A percentile compares a stretch with the other conserved stretches of the same genome.
phyloP scores from a whole-genome alignment of 75 land plant genomes.

The Pinus taeda region DNA sequence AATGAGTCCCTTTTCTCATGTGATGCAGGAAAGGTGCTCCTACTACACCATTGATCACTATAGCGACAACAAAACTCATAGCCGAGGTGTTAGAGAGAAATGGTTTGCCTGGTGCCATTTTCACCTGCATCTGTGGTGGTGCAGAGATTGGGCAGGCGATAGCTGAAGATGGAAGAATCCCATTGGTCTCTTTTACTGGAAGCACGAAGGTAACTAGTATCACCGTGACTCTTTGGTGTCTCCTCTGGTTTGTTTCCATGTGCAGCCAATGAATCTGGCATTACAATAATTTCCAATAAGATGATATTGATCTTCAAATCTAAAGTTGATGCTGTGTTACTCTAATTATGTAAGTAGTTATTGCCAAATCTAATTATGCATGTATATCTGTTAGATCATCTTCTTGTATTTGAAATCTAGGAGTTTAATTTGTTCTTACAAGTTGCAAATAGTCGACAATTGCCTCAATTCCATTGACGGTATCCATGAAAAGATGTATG shows the following conservation, averaged over 20 bases:
- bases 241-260: background rate
- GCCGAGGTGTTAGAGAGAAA: slow-evolving; percentile 79
- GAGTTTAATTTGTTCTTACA: too few relatives aligned
- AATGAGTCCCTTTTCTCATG: slow-evolving; percentile 2
- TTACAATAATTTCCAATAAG: too few relatives aligned
- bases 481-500: too few relatives aligned
- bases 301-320: too few relatives aligned
- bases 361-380: too few relatives aligned
- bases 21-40: slow-evolving; percentile 89
- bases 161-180: slow-evolving; percentile 72
- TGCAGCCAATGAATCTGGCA: background rate
- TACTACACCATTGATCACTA: slow-evolving; percentile 85
- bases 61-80: slow-evolving; percentile 84
- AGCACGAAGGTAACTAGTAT: slow-evolving; percentile 71
- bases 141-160: slow-evolving; percentile 93
- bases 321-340: too few relatives aligned
- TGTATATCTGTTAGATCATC: too few relatives aligned
- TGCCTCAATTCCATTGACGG: too few relatives aligned
- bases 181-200: slow-evolving; percentile 93
- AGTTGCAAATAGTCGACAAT: too few relatives aligned
- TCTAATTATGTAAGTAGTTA: too few relatives aligned
- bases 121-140: slow-evolving; percentile 92
- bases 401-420: too few relatives aligned
- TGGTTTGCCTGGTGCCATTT: slow-evolving; percentile 84
- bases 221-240: background rate